These are phyloP conservation scores for Acanthamoeba sp. DNA, from an alignment of 208 protist species.

Conservation along the genomic window DNA sequence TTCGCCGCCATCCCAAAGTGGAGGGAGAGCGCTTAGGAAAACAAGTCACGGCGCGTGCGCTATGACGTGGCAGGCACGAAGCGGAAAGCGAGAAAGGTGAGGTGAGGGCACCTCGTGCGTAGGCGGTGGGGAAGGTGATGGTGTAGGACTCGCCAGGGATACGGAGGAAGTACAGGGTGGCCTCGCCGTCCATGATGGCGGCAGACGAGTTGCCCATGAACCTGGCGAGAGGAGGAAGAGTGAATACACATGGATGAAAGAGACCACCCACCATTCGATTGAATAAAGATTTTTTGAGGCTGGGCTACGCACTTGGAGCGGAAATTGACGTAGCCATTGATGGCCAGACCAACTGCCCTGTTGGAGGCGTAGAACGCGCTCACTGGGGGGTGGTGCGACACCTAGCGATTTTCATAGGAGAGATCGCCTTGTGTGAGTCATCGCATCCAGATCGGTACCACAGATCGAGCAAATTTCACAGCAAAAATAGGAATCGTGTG, in stretches of 20 bases:
- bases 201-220: conserved; percentile 89
- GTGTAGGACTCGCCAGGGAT: conserved; percentile 85
- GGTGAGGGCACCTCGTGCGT: conserved; percentile 81
- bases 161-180: conserved; percentile 74
- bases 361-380: conserved; percentile 90
- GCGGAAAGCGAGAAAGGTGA: neutral
- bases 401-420: conserved; percentile 83
- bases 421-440: neutral
- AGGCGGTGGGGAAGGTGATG: conserved; percentile 89
- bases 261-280: neutral
- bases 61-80: neutral
- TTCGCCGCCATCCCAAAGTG: neutral
- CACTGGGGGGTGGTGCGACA: conserved; percentile 94
- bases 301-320: conserved; percentile 79
- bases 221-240: conserved; percentile 14
- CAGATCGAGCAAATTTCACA: neutral
- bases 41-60: neutral
- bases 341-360: conserved; percentile 81
- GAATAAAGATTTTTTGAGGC: neutral
- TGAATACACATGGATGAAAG: neutral
- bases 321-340: conserved; percentile 83
- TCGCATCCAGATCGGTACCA: conserved; percentile 42
- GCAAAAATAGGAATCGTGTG: neutral
- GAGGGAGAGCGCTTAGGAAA: too few relatives aligned
- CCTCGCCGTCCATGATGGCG: conserved; percentile 79